phyloP scores from a whole-genome alignment of 352 stramenopile species.

The Peronospora destructor region DNA sequence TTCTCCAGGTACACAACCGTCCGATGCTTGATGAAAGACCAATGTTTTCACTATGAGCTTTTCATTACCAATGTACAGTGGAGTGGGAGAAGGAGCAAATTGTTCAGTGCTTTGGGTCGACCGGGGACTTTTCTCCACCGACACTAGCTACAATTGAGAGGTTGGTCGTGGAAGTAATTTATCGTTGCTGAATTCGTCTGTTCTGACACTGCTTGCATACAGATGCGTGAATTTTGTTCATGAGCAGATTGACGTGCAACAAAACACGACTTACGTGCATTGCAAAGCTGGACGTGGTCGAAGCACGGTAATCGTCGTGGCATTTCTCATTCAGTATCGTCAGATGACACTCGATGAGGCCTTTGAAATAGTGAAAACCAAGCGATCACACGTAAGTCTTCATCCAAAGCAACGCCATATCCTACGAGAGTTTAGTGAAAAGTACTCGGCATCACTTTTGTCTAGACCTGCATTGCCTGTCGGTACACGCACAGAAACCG shows the following conservation, averaged over 20 bases:
- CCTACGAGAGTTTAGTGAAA: conserved; percentile 34
- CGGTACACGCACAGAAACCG: not conserved
- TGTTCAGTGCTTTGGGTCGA: conserved; percentile 56
- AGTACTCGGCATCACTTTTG: conserved; percentile 9
- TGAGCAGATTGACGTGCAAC: conserved; percentile 39
- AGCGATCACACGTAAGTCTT: conserved; percentile 59
- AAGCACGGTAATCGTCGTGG: conserved; percentile 66
- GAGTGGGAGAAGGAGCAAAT: conserved; percentile 49
- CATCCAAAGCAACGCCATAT: conserved; percentile 53
- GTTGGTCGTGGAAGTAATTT: conserved; percentile 13
- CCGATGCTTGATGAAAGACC: not conserved
- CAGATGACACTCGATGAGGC: conserved; percentile 49
- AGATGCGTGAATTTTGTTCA: conserved; percentile 62
- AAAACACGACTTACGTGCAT: conserved; percentile 71
- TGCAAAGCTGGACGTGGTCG: conserved; percentile 74
- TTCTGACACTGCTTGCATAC: not conserved
- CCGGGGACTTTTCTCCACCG: conserved; percentile 58
- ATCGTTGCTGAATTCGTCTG: not conserved
- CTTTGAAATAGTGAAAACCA: conserved; percentile 42
- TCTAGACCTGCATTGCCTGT: not conserved
- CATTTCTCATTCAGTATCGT: conserved; percentile 61
- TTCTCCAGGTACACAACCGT: conserved; percentile 32
- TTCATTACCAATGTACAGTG: conserved; percentile 16
- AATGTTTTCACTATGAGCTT: not conserved
- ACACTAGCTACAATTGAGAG: conserved; percentile 53